Percentiles rank a stretch among this genome's conserved stretches.
Evolutionary conservation across 768 basidiomycete species (phyloP).

Genomic region (Amanita exitialis): DNA sequence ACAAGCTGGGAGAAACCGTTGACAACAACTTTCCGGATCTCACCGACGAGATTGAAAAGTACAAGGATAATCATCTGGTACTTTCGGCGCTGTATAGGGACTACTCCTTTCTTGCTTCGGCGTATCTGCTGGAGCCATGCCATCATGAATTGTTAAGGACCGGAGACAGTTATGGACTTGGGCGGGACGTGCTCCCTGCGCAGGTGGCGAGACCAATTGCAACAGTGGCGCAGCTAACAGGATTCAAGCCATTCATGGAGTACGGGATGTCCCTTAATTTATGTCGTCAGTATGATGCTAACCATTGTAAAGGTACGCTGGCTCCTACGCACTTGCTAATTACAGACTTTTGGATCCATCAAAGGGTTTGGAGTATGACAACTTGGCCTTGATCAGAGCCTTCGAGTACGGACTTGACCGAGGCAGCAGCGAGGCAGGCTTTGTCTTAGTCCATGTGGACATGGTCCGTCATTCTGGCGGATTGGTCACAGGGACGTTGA

Average conservation of each 20-base stretch:
- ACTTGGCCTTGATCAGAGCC: slow-evolving; percentile 22
- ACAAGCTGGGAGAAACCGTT: slow-evolving; percentile 18
- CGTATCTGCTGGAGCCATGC: slow-evolving; percentile 22
- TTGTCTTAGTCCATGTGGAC: slow-evolving; percentile 17
- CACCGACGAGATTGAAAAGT: slow-evolving; percentile 13
- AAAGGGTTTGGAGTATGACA: slow-evolving; percentile 17
- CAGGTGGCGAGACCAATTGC: slow-evolving; percentile 18
- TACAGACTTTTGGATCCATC: slow-evolving; percentile 14
- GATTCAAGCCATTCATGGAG: slow-evolving; percentile 20
- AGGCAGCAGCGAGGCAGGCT: slow-evolving; percentile 15
- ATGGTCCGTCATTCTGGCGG: slow-evolving; percentile 20
- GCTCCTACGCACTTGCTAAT: slow-evolving; percentile 20
- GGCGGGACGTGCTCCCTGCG: slow-evolving; percentile 15
- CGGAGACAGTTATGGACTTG: slow-evolving; percentile 16
- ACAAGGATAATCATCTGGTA: slow-evolving; percentile 10
- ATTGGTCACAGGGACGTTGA: slow-evolving; percentile 15
- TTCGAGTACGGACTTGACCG: slow-evolving; percentile 17
- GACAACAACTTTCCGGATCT: slow-evolving; percentile 16
- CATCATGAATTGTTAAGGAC: slow-evolving; percentile 15
- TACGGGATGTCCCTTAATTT: slow-evolving; percentile 3
- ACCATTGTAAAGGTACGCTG: slow-evolving; percentile 7
- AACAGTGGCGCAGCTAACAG: slow-evolving; percentile 15
- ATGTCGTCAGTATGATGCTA: neutral
- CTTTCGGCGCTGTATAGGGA: slow-evolving; percentile 10
- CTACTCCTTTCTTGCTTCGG: slow-evolving; percentile 18